These are phyloP conservation scores for Coemansia sp. DNA, from an alignment of 192 early-diverging fungal genomes.

Conservation along the genomic window DNA sequence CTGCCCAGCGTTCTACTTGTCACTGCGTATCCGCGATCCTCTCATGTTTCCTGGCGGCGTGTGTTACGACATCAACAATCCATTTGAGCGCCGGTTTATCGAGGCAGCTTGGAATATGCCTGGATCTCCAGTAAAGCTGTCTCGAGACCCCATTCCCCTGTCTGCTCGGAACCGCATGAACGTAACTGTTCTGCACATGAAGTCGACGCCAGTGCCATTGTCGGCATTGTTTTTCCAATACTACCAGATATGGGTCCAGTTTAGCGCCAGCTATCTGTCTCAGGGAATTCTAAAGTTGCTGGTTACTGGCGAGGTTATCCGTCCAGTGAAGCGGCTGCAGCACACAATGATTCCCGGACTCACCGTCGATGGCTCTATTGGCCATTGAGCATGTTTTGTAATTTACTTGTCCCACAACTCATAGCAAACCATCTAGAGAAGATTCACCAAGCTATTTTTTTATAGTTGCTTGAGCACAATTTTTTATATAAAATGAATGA, in stretches of 20 bases:
- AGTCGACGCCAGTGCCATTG: slow-evolving; percentile 72
- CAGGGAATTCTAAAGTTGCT: slow-evolving; percentile 70
- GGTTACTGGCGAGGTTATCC: slow-evolving; percentile 75
- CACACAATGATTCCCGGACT: slow-evolving; percentile 71
- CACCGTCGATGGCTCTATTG: not conserved
- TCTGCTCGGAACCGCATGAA: slow-evolving; percentile 34
- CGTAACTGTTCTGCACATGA: slow-evolving; percentile 41
- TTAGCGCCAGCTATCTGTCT: slow-evolving; percentile 82
- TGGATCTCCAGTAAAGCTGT: slow-evolving; percentile 36
- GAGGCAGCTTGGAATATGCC: slow-evolving; percentile 48
- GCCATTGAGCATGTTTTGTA: too few relatives aligned
- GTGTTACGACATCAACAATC: slow-evolving; percentile 33
- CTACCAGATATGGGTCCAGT: slow-evolving; percentile 71
- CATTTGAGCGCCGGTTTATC: slow-evolving; percentile 27
- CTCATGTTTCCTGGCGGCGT: slow-evolving; percentile 78
- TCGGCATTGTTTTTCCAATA: slow-evolving; percentile 91
- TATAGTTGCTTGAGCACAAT: too few relatives aligned
- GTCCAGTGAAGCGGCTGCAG: slow-evolving; percentile 75
- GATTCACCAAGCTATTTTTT: too few relatives aligned
- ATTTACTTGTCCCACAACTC: too few relatives aligned
- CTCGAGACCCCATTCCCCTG: slow-evolving; percentile 46
- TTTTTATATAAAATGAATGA: slow-evolving; percentile 1
- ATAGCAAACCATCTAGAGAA: too few relatives aligned
- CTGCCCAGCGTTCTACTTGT: slow-evolving; percentile 93
- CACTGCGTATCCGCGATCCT: slow-evolving; percentile 84